Conservation (phyloP, 805 yeast species). For the Aciculoconidium aculeatum region DNA sequence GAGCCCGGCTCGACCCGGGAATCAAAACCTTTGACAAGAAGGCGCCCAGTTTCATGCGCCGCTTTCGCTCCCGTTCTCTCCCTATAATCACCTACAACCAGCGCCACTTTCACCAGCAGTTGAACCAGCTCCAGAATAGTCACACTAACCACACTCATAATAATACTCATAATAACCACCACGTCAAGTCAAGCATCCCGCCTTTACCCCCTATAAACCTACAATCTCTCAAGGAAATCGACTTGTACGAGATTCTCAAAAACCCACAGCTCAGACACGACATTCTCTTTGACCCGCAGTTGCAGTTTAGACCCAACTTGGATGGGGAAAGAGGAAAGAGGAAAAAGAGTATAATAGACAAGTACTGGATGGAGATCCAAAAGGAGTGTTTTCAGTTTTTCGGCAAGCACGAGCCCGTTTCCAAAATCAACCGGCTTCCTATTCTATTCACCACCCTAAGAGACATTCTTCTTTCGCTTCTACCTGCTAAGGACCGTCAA, state of each 20-base stretch:
- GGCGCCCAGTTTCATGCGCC: conserved; percentile 30
- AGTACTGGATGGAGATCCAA: conserved; percentile 76
- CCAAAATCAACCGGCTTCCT: conserved; percentile 47
- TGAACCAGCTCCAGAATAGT: conserved; percentile 13
- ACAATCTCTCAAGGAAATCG: conserved; percentile 79
- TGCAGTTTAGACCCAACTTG: conserved; percentile 85
- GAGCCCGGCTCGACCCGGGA: conserved; percentile 16
- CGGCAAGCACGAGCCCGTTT: conserved; percentile 9
- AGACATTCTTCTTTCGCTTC: conserved; percentile 65
- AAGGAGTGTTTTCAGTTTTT: conserved; percentile 53
- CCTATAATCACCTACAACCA: conserved; percentile 36
- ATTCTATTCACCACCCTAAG: conserved; percentile 71
- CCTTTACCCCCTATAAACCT: conserved; percentile 78
- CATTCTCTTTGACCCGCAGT: conserved; percentile 83
- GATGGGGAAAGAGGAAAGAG: conserved; percentile 87
- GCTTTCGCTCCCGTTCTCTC: conserved; percentile 34
- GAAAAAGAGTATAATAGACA: conserved; percentile 69
- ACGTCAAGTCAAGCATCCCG: conserved; percentile 21
- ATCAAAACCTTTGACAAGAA: conserved; percentile 9
- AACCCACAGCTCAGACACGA: conserved; percentile 94
- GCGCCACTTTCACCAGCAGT: conserved; percentile 11
- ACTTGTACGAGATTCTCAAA: conserved; percentile 78
- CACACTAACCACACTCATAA: conserved; percentile 7
- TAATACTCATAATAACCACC: conserved; percentile 6
- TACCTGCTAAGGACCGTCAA: conserved; percentile 71